Conservation (phyloP, 1,284 basidiomycete genomes). For the Pholiota adiposa region DNA sequence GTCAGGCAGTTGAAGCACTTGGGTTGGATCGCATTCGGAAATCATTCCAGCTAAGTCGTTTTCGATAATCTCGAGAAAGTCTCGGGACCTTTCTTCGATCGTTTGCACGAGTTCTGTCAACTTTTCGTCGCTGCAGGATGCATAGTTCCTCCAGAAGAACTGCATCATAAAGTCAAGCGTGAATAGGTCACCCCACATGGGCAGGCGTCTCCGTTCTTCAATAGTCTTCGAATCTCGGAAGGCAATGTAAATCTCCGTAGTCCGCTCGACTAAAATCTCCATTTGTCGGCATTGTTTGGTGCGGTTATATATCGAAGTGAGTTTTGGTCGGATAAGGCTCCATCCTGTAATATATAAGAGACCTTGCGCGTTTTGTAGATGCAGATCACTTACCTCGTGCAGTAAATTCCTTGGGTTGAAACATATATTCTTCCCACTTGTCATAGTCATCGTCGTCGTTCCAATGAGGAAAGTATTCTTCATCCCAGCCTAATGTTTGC, state of each 20-base stretch:
- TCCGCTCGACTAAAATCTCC: not conserved
- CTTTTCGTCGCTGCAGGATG: not conserved
- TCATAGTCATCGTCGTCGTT: not conserved
- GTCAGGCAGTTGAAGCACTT: not conserved
- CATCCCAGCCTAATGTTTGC: slow-evolving; percentile 9
- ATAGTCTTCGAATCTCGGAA: not conserved
- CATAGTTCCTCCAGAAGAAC: slow-evolving; percentile 1
- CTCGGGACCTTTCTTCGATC: not conserved
- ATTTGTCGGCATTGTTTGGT: not conserved
- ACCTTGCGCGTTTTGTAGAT: not conserved
- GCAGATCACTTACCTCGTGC: not conserved
- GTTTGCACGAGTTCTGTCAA: not conserved
- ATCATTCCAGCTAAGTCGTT: not conserved
- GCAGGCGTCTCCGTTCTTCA: not conserved
- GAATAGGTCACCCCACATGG: slow-evolving; percentile 5
- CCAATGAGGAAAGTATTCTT: slow-evolving; percentile 1
- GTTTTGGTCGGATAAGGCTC: not conserved
- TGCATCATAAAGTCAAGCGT: not conserved
- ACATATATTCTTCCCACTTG: slow-evolving; percentile 7
- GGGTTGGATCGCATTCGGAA: not conserved
- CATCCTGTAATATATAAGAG: slow-evolving; percentile 2
- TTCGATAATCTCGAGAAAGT: not conserved
- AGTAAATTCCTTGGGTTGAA: slow-evolving; percentile 6
- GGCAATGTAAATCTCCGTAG: not conserved
- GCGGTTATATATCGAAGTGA: slow-evolving; percentile 4